Base-by-base conservation (phyloP, 2,329 filamentous ascomycete species). In the Penicillium sp. region DNA sequence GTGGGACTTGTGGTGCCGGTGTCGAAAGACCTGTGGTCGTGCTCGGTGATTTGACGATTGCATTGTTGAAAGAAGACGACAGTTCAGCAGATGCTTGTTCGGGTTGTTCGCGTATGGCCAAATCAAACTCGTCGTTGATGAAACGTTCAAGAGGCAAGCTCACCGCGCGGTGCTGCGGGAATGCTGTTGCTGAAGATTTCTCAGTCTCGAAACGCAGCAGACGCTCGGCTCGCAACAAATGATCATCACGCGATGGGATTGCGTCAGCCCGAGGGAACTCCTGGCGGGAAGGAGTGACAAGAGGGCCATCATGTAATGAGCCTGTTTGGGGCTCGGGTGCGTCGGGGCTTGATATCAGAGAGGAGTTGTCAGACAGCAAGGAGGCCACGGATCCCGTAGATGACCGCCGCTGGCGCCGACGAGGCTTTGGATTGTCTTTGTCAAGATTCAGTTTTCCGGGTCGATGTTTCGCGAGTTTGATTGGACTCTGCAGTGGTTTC, bases 101-200 rank as follows among this genome's bases (percentile, higher is more conserved):
- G 12, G 58, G 48, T 17, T 67, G 66, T 37, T 60, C 55, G 22
- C 67, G 68, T 52, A 70, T 67, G 28, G 69, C 66, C 17, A 71
- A 49, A n/a, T 74, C 69, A 11, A 72, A 39, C 15, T 74, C 66
- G 47, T 77, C 76, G 45, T 76, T 76, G 49, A 78, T 77, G 42
- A 77, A 78, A 3, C 75, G 72, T 58, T 76, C 71, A 11, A 78
- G 62, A 20, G 75, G 75, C 43, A 77, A 59, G 59, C 75, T 78
- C 10, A 76, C 72, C 0, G 70, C 65, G 28, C 73, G 66, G 50
- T 63, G 71, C 45, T 73, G 70, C n/a, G 69, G 62, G 22, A 73
- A 69, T 1, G 63, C 45, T 4, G 67, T 57, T 22, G 64, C 61
- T 25, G 65, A 62, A 4, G 68, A 67, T 48, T 70, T 71, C 17